Percentiles rank a stretch among this genome's conserved stretches.
Conservation (phyloP, 2,329 filamentous ascomycete genomes). For the Fusarium miscanthi region DNA sequence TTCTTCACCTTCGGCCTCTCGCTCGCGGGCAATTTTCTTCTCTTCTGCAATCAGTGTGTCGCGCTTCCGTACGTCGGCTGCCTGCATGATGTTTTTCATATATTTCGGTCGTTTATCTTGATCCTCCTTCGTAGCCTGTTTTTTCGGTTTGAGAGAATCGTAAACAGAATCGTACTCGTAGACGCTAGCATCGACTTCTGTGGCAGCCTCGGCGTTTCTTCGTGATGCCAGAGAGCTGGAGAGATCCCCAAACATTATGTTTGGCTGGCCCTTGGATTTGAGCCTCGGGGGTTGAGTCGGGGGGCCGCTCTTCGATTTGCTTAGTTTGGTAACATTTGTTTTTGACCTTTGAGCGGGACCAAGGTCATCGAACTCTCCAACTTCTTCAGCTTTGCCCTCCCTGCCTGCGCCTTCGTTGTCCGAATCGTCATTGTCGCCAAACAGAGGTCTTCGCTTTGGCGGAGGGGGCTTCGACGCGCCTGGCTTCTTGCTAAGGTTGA, state of each 20-base stretch:
- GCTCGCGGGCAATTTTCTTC: slow-evolving; percentile 80
- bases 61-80: slow-evolving; percentile 80
- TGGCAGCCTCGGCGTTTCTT: slow-evolving; percentile 72
- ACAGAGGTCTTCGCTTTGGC: slow-evolving; percentile 65
- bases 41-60: slow-evolving; percentile 83
- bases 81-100: slow-evolving; percentile 78
- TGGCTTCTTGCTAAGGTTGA: slow-evolving; percentile 70
- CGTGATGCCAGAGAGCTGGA: slow-evolving; percentile 72
- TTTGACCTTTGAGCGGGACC: slow-evolving; percentile 40
- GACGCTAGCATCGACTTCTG: slow-evolving; percentile 76
- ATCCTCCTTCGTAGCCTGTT: slow-evolving; percentile 65
- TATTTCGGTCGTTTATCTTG: slow-evolving; percentile 78
- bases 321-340: slow-evolving; percentile 45
- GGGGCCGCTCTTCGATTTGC: slow-evolving; percentile 49
- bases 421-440: slow-evolving; percentile 66
- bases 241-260: slow-evolving; percentile 70
- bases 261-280: slow-evolving; percentile 56
- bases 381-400: slow-evolving; percentile 61
- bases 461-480: slow-evolving; percentile 61
- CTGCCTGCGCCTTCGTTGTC: slow-evolving; percentile 60
- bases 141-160: slow-evolving; percentile 77
- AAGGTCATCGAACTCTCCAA: slow-evolving; percentile 72
- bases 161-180: slow-evolving; percentile 90
- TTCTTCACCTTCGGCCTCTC: slow-evolving; percentile 83
- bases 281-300: slow-evolving; percentile 56